Conservation (phyloP, 768 basidiomycete genomes). For the Tricholomella constricta region DNA sequence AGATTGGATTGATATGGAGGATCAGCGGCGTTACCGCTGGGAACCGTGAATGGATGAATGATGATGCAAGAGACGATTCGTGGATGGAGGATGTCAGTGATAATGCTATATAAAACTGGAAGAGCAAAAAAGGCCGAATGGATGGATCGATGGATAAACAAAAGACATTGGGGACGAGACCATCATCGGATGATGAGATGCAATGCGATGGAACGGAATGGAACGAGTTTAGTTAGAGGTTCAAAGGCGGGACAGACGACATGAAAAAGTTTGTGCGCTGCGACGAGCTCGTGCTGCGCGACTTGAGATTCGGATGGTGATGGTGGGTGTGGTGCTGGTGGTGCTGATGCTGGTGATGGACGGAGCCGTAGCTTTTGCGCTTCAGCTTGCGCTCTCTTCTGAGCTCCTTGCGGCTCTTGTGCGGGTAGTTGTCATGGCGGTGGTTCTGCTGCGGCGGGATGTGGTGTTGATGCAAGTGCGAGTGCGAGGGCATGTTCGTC, state of each 20-base stretch:
- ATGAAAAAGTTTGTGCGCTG: conserved; percentile 21
- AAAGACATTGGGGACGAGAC: no score
- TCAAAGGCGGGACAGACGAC: conserved; percentile 24
- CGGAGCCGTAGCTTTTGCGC: conserved; percentile 53
- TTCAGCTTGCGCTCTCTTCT: conserved; percentile 71
- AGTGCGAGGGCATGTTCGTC: conserved; percentile 36
- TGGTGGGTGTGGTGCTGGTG: conserved; percentile 45
- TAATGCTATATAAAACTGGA: neutral
- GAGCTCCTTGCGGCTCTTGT: conserved; percentile 64
- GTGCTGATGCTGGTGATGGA: conserved; percentile 44
- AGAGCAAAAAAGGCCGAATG: neutral
- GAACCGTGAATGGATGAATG: neutral
- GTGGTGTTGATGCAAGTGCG: neutral
- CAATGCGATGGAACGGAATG: no score
- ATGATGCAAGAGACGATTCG: conserved; percentile 8
- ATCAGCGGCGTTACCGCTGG: neutral
- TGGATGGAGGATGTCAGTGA: neutral
- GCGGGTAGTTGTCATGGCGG: conserved; percentile 37
- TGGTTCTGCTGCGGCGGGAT: conserved; percentile 36
- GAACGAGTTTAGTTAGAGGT: conserved; percentile 12
- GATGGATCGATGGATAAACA: neutral
- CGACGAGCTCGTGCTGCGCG: conserved; percentile 20
- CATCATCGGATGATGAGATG: neutral
- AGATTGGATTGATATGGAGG: neutral
- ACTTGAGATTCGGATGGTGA: conserved; percentile 30